These are phyloP conservation scores for Xylaria sp. DNA, from an alignment of 2,329 filamentous ascomycete genomes.

Conservation along the genomic window DNA sequence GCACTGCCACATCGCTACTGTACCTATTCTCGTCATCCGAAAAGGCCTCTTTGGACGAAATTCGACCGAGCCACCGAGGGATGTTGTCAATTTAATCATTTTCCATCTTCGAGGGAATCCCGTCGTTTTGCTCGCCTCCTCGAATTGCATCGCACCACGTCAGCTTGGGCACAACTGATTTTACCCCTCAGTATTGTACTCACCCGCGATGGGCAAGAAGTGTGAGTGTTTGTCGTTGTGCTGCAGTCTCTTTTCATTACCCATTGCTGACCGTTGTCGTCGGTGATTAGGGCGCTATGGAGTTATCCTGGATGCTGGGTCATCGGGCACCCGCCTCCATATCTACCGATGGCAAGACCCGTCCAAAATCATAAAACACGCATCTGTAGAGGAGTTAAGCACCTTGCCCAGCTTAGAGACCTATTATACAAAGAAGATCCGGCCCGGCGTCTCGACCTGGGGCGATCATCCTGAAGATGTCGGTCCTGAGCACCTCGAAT, in stretches of 20 bases:
- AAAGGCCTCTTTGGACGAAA: not conserved
- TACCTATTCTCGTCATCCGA: not conserved
- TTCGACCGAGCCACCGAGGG: constrained; percentile 1
- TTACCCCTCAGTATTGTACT: constrained; percentile 1
- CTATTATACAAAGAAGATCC: constrained; percentile 92
- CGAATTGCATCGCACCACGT: constrained; percentile 7
- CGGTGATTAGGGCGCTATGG: constrained; percentile 74
- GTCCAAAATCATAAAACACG: constrained; percentile 70
- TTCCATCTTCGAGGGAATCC: not conserved
- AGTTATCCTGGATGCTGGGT: constrained; percentile 96
- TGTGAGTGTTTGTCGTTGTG: constrained; percentile 40
- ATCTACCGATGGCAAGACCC: constrained; percentile 94
- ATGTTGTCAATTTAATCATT: constrained; percentile 28
- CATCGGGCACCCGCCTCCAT: constrained; percentile 94
- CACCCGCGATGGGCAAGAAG: constrained; percentile 47
- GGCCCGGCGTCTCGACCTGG: constrained; percentile 92
- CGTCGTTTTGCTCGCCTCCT: not conserved
- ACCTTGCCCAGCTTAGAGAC: constrained; percentile 83
- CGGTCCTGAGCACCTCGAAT: constrained; percentile 82
- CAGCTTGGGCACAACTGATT: not conserved
- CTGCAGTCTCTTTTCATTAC: not conserved
- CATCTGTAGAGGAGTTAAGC: constrained; percentile 67
- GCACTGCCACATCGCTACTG: not conserved
- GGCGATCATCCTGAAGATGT: constrained; percentile 79
- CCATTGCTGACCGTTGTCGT: constrained; percentile 23